Evolutionary conservation across 2,329 filamentous ascomycete genomes (phyloP).

Genomic region (Cladophialophora carrionii): DNA sequence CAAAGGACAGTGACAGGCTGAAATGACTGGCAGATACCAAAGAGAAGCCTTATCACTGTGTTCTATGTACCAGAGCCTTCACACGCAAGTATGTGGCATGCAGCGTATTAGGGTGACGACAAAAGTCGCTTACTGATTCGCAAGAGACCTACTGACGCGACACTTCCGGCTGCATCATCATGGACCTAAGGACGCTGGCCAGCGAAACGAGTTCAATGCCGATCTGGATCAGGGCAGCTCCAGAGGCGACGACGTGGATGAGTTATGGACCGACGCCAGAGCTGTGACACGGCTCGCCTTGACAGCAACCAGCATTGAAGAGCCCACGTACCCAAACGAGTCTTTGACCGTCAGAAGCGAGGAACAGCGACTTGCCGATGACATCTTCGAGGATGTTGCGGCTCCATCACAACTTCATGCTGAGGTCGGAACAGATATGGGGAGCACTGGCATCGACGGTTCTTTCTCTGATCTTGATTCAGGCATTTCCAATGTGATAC

Average conservation of each 20-base stretch:
- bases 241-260: not conserved
- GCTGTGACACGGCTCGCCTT: not conserved
- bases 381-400: not conserved
- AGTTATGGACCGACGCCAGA: not conserved
- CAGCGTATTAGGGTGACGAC: not conserved
- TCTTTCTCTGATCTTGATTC: not conserved
- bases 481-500: conserved; percentile 3
- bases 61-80: not conserved
- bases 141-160: conserved; percentile 5
- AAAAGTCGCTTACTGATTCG: not conserved
- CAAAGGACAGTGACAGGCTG: not conserved
- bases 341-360: not conserved
- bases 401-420: not conserved
- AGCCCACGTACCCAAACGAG: not conserved
- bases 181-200: not conserved
- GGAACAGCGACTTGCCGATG: not conserved
- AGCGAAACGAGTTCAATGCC: not conserved
- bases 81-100: conserved; percentile 4
- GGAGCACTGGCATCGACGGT: not conserved
- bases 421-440: not conserved
- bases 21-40: not conserved
- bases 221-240: not conserved
- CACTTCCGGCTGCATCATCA: conserved; percentile 3
- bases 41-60: conserved; percentile 9
- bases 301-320: not conserved